Evolutionary conservation across 148 eudicot genomes (phyloP), one percentile per base, ranked within the genome.

Genomic region (Dianthus caryophyllus): DNA sequence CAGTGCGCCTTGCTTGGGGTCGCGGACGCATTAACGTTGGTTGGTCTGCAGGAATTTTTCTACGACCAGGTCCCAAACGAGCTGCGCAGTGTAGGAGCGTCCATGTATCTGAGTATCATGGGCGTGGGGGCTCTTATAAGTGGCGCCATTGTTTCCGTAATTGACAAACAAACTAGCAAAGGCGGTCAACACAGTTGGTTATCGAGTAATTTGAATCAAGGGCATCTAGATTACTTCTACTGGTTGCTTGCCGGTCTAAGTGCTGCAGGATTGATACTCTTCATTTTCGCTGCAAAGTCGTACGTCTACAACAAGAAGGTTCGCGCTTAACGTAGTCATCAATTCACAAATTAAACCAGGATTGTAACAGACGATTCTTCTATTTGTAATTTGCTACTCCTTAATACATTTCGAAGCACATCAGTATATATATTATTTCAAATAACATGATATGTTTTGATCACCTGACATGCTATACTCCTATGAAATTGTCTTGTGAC

Each of bases 41-140:
- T 89, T 46, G 96, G 96, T 10, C 25, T 86, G 75, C 96, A 88
- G 69, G 91, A 88, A 57, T 78, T 84, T 36, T 86, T 88, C 72
- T 88, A 88, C 44, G 85, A 76, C 36, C 83, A 84, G 30, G 81
- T 84, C 24, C 91, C 96, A 0, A 67, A 39, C 26, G 85, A 84
- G 41, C 52, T 88, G 67, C 83, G 76, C 39, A 75, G 86, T 24
- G 79, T 88, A 0, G 96, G 91, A 11, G 62, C 84, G 0, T 70
- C 96, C 7, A 62, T 88, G 0, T 88, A 69, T 69, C 49, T 86
- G 48, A 86, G 91, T 54, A 72, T 88, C 14, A 41, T 82, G 25
- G 96, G 91, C 5, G 15, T 81, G 6, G 96, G 95, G 24, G 79
- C 84, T 68, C 73, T 88, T 24, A 31, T 85, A 30, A 85, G 95